phyloP scores from a whole-genome alignment of 2,329 filamentous ascomycete genomes.

The Penicillium hordei region DNA sequence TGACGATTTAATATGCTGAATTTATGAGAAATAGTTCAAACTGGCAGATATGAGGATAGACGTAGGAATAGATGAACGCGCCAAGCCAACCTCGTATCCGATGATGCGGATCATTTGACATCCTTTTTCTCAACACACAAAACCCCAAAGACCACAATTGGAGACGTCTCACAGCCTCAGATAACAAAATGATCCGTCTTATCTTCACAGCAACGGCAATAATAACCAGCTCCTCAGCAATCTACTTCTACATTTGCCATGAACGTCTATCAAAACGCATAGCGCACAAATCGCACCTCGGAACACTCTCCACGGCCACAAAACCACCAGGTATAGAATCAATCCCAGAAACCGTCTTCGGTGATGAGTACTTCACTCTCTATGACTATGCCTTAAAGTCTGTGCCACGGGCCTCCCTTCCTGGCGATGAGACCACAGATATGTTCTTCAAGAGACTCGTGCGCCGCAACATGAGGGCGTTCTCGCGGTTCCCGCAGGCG shows the following conservation, averaged over 20 bases:
- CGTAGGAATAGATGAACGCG: background rate
- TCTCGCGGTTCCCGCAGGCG: constrained; percentile 36
- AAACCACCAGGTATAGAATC: constrained; percentile 22
- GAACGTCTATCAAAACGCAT: constrained; percentile 25
- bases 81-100: constrained; percentile 16
- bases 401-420: constrained; percentile 22
- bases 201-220: constrained; percentile 18
- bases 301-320: constrained; percentile 15
- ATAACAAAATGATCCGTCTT: constrained; percentile 14
- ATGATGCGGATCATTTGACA: constrained; percentile 15
- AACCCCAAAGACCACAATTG: background rate
- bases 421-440: constrained; percentile 13
- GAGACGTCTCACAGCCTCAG: background rate
- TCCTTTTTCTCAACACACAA: background rate
- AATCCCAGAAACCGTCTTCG: constrained; percentile 23
- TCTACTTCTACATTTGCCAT: constrained; percentile 29
- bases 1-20: background rate
- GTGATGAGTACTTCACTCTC: constrained; percentile 20
- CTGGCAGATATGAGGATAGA: background rate
- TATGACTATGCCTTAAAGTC: constrained; percentile 27
- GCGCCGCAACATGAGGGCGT: constrained; percentile 36
- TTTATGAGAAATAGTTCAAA: background rate
- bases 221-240: constrained; percentile 17
- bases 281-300: constrained; percentile 19
- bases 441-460: constrained; percentile 31